Evolutionary conservation across 805 yeast genomes (phyloP).

Genomic region (Lipomyces kockii): DNA sequence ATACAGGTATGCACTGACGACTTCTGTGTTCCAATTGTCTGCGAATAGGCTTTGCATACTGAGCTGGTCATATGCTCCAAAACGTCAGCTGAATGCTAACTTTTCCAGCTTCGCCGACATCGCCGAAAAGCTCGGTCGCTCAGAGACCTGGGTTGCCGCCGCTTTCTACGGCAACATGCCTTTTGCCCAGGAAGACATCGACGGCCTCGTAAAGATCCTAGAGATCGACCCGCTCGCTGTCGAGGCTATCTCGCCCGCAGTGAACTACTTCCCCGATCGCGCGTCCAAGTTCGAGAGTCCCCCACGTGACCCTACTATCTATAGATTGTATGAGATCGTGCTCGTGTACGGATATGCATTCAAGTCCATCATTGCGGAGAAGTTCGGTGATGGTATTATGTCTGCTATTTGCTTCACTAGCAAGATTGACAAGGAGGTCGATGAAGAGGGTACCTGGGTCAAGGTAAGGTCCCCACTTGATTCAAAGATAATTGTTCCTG

Average conservation of each 20-base stretch:
- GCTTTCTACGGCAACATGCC: slow-evolving; percentile 39
- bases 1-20: slow-evolving; percentile 22
- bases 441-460: slow-evolving; percentile 37
- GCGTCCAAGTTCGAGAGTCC: slow-evolving; percentile 29
- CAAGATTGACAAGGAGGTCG: slow-evolving; percentile 38
- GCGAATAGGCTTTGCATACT: not conserved
- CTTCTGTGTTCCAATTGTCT: not conserved
- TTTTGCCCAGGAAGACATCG: slow-evolving; percentile 34
- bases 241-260: slow-evolving; percentile 32
- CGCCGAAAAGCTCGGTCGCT: slow-evolving; percentile 35
- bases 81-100: not conserved
- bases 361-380: slow-evolving; percentile 36
- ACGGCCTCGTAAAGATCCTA: slow-evolving; percentile 27
- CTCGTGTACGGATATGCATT: slow-evolving; percentile 38
- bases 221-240: slow-evolving; percentile 30
- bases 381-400: slow-evolving; percentile 38
- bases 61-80: not conserved
- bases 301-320: slow-evolving; percentile 36
- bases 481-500: not conserved
- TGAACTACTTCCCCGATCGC: slow-evolving; percentile 34
- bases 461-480: slow-evolving; percentile 1
- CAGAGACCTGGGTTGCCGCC: slow-evolving; percentile 38
- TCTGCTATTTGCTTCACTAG: slow-evolving; percentile 38
- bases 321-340: slow-evolving; percentile 36
- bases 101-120: slow-evolving; percentile 33